Evolutionary conservation across 140 eudicot species (phyloP).

Genomic region (Cichorium intybus): DNA sequence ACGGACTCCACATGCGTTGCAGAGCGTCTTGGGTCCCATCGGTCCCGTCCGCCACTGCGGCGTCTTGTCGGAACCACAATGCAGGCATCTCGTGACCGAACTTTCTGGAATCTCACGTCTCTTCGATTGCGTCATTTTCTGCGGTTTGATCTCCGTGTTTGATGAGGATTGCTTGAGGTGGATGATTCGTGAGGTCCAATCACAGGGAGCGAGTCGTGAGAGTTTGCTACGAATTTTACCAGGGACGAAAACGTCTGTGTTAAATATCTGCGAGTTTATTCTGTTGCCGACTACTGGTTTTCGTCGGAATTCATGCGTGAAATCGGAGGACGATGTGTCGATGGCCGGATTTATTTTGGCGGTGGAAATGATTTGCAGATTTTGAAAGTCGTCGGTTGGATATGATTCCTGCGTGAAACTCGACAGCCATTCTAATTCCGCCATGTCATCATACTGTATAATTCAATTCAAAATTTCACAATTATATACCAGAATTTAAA

Average conservation of each 20-base stretch:
- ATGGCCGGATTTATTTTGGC: constrained; percentile 21
- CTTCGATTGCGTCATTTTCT: constrained; percentile 8
- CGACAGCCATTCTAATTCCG: constrained; percentile 57
- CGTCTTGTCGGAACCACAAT: constrained; percentile 52
- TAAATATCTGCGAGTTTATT: constrained; percentile 29
- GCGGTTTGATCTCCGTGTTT: neutral
- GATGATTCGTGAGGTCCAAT: constrained; percentile 40
- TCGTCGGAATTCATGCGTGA: neutral
- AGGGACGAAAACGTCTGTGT: constrained; percentile 33
- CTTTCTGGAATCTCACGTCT: neutral
- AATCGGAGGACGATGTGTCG: constrained; percentile 30
- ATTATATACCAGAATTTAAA: neutral
- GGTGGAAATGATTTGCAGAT: constrained; percentile 22
- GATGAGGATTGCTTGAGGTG: constrained; percentile 21
- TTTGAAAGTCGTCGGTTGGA: constrained; percentile 40
- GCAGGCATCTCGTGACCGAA: constrained; percentile 30
- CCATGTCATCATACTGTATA: constrained; percentile 45
- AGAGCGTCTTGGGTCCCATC: constrained; percentile 50
- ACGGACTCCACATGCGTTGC: constrained; percentile 54
- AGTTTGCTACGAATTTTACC: constrained; percentile 50
- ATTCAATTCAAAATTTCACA: neutral
- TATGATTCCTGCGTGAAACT: constrained; percentile 44
- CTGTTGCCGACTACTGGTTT: constrained; percentile 2
- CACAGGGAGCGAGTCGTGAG: constrained; percentile 40
- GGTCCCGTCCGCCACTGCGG: constrained; percentile 64